These are phyloP conservation scores for Dictyostelium brefeldianum DNA, from an alignment of 78 protist species.

Conservation along the genomic window DNA sequence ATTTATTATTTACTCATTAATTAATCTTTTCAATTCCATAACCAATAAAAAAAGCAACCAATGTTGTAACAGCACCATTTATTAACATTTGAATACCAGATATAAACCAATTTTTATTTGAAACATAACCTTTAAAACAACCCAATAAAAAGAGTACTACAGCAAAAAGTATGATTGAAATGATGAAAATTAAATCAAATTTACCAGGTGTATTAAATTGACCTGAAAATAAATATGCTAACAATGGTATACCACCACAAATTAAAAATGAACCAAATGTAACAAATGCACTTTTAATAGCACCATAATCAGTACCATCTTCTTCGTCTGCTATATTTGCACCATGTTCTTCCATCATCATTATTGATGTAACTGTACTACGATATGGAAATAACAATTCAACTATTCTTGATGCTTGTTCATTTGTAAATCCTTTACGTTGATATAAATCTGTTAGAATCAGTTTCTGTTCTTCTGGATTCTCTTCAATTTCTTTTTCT, in stretches of 20 bases:
- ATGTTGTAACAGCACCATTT: conserved; percentile 84
- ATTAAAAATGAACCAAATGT: conserved; percentile 64
- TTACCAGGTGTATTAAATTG: background rate
- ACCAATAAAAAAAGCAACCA: conserved; percentile 82
- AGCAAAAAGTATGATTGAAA: conserved; percentile 59
- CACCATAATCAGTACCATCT: conserved; percentile 35
- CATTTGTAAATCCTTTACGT: conserved; percentile 80
- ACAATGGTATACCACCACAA: conserved; percentile 59
- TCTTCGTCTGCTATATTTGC: conserved; percentile 11
- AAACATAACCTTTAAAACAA: conserved; percentile 71
- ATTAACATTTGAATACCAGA: conserved; percentile 71
- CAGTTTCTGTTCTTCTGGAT: conserved; percentile 76
- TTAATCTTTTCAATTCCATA: conserved; percentile 45
- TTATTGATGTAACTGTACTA: conserved; percentile 38
- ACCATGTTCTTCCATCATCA: conserved; percentile 80
- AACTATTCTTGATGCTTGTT: conserved; percentile 80
- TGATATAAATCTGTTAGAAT: conserved; percentile 85
- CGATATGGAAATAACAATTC: conserved; percentile 69
- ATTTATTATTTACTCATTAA: background rate
- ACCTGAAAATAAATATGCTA: conserved; percentile 26
- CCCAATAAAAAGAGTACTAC: conserved; percentile 69
- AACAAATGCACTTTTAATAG: conserved; percentile 52
- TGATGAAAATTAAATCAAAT: conserved; percentile 41
- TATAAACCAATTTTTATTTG: conserved; percentile 52
- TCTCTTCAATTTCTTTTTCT: conserved; percentile 77